Evolutionary conservation across 768 basidiomycete species (phyloP).

Genomic region (Neoboletus brunneissimus): DNA sequence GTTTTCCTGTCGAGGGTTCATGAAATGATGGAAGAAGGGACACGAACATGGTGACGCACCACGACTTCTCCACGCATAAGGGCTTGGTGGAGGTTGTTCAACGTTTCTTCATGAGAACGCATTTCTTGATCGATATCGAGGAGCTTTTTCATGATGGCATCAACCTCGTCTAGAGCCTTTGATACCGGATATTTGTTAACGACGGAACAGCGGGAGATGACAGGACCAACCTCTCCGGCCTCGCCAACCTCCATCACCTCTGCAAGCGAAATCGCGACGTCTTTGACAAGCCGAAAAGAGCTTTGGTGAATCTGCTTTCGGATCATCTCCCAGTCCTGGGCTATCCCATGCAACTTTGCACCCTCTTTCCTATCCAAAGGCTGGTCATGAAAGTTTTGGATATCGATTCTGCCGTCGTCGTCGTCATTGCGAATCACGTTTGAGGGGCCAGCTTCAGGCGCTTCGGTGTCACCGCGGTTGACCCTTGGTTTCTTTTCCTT

Average conservation of each 20-base stretch:
- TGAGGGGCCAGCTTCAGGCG: conserved; percentile 23
- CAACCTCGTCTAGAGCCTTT: conserved; percentile 59
- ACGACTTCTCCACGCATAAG: conserved; percentile 57
- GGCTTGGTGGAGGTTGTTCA: conserved; percentile 56
- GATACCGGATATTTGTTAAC: neutral
- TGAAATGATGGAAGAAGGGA: neutral
- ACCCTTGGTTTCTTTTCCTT: conserved; percentile 33
- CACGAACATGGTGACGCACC: conserved; percentile 38
- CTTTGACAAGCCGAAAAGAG: conserved; percentile 45
- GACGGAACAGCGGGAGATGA: neutral
- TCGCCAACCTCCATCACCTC: conserved; percentile 58
- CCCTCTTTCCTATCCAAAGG: conserved; percentile 57
- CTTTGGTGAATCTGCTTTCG: conserved; percentile 44
- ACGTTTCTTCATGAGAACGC: conserved; percentile 48
- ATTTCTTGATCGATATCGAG: conserved; percentile 67
- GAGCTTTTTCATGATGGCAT: conserved; percentile 62
- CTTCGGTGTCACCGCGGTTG: conserved; percentile 19
- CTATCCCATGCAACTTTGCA: conserved; percentile 52
- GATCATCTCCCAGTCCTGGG: conserved; percentile 61
- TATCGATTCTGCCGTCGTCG: conserved; percentile 51
- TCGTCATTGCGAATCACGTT: conserved; percentile 27
- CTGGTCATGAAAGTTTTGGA: conserved; percentile 61
- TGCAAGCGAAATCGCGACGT: conserved; percentile 57
- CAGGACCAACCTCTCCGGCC: conserved; percentile 45
- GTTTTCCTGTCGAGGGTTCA: conserved; percentile 42